Evolutionary conservation across 371 early-diverging fungal genomes (phyloP).

Genomic region (Mucor plumbeus): DNA sequence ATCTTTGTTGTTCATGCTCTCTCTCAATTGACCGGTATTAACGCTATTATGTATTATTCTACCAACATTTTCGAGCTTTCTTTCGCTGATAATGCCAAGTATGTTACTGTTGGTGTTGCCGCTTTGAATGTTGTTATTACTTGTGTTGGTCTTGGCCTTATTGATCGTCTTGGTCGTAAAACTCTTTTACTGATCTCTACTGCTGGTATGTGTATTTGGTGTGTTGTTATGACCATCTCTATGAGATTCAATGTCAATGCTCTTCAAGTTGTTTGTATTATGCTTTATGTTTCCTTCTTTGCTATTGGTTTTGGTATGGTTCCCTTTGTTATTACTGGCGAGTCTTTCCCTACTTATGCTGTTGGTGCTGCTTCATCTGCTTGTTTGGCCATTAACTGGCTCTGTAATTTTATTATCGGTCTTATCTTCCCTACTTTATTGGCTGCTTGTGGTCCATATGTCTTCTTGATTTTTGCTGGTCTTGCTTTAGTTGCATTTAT

Average conservation of each 20-base stretch:
- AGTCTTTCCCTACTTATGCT: constrained; percentile 73
- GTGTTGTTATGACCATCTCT: constrained; percentile 41
- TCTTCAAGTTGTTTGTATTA: constrained; percentile 71
- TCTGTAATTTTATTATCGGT: constrained; percentile 72
- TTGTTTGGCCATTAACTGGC: constrained; percentile 72
- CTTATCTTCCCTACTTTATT: constrained; percentile 68
- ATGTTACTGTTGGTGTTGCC: constrained; percentile 49
- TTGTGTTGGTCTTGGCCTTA: constrained; percentile 50
- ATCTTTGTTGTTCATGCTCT: constrained; percentile 66
- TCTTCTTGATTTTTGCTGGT: constrained; percentile 77
- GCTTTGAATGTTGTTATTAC: constrained; percentile 61
- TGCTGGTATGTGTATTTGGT: constrained; percentile 51
- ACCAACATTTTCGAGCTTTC: constrained; percentile 48
- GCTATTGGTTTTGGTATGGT: constrained; percentile 86
- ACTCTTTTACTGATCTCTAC: constrained; percentile 58
- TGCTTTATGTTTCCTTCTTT: constrained; percentile 81
- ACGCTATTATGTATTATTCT: constrained; percentile 69
- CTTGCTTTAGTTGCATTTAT: constrained; percentile 57
- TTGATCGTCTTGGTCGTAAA: constrained; percentile 71
- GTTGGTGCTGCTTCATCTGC: constrained; percentile 70
- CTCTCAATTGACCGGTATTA: constrained; percentile 71
- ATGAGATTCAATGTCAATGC: constrained; percentile 51
- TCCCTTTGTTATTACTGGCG: constrained; percentile 74
- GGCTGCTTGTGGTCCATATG: constrained; percentile 60
- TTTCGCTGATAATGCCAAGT: constrained; percentile 42